These are phyloP conservation scores for Sporothrix pallida DNA, from an alignment of 2,329 filamentous ascomycete species.

Conservation along the genomic window DNA sequence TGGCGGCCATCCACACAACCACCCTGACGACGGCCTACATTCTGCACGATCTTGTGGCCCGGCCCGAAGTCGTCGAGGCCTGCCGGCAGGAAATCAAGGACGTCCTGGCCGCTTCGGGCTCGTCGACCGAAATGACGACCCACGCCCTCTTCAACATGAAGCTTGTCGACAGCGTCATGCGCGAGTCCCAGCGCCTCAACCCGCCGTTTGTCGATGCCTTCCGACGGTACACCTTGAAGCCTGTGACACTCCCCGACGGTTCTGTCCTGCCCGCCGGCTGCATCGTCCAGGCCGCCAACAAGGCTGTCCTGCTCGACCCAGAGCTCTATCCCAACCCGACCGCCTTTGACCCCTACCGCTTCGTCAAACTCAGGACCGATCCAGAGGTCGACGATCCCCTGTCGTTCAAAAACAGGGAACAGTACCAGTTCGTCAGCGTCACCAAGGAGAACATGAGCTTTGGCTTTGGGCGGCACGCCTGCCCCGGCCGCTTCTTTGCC, in stretches of 20 bases:
- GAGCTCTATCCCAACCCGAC: constrained; percentile 47
- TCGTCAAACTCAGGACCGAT: constrained; percentile 45
- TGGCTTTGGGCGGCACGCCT: constrained; percentile 50
- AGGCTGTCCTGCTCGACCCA: constrained; percentile 47
- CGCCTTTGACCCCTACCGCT: constrained; percentile 49
- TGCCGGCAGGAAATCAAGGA: constrained; percentile 3
- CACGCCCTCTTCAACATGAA: constrained; percentile 44
- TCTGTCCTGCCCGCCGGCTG: constrained; percentile 49
- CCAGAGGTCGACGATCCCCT: constrained; percentile 35
- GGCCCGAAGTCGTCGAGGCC: neutral
- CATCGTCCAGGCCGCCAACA: constrained; percentile 50
- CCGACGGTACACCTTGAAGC: constrained; percentile 24
- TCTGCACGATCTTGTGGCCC: constrained; percentile 54
- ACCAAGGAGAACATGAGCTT: constrained; percentile 46
- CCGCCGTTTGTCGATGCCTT: constrained; percentile 31
- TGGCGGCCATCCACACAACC: neutral
- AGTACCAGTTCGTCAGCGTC: constrained; percentile 51
- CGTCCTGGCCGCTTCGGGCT: neutral
- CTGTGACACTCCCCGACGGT: constrained; percentile 11
- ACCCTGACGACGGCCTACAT: constrained; percentile 42
- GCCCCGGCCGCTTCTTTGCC: constrained; percentile 48
- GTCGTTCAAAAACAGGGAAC: constrained; percentile 22
- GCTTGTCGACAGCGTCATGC: constrained; percentile 44
- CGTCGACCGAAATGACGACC: constrained; percentile 34
- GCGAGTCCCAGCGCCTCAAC: constrained; percentile 44